Evolutionary conservation across 2,329 filamentous ascomycete genomes (phyloP), one percentile per base, ranked within the genome.

Genomic region (Colletotrichum tofieldiae): DNA sequence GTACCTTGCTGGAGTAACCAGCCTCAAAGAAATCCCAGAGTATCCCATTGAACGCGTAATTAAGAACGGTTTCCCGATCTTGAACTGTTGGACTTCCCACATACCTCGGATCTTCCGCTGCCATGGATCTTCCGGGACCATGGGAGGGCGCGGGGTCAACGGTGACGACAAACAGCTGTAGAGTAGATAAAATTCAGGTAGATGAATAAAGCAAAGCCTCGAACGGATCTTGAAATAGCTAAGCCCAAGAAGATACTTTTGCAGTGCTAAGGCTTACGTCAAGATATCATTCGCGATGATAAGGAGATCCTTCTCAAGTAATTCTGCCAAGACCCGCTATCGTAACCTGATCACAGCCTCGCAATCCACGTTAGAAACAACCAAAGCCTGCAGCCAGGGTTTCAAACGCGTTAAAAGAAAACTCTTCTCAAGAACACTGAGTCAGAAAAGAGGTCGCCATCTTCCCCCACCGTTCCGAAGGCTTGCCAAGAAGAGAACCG

Each of bases 1-100:
- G 47, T 4, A 14, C n/a, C 5, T 5, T 0, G 23, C 12, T 23
- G 5, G 3, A 8, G 0, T 2, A 23, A 26, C 0, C 5, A 11
- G 12, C 5, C 47, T 43, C 2, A 52, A 7, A 11, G 2, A 20
- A n/a, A 12, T 4, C 9, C 9, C 16, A 2, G 2, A 16, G 1
- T 2, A 20, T 5, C 11, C 14, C 16, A 35, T 35, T 9, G 16
- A 20, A 20, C 16, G 2, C 7, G 20, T 7, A 2, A 12, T 11
- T 5, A 14, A 5, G 4, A 54, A 9, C 5, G 18, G 5, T 9
- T n/a, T 20, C 2, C 29, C 2, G 9, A 6, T 18, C 9, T 3
- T n/a, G 8, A 35, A 12, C 18, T 7, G 2, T 11, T 14, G 1
- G 7, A 20, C 51, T 32, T 11, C 7, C 29, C 4, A 29, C 16